phyloP scores from a whole-genome alignment of 2,329 filamentous ascomycete genomes.

The Colletotrichum viniferum region DNA sequence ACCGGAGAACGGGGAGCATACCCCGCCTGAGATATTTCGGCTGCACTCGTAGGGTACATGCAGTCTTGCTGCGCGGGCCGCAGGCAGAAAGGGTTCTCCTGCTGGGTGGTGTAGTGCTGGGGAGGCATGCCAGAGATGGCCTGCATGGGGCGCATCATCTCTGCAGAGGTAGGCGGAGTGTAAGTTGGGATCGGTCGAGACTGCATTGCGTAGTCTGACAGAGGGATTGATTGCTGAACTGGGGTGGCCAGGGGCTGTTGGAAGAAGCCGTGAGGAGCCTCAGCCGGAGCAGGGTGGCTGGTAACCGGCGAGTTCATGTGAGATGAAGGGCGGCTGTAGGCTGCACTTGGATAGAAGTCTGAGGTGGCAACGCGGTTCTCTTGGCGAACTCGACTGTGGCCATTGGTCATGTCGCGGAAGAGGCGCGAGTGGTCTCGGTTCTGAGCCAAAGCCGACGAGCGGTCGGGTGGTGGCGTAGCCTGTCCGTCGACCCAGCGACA shows the following conservation, averaged over 20 bases:
- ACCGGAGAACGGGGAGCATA: conserved; percentile 16
- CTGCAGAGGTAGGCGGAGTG: conserved; percentile 5
- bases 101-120: conserved; percentile 15
- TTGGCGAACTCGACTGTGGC: not conserved
- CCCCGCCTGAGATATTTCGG: conserved; percentile 6
- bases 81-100: conserved; percentile 9
- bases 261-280: conserved; percentile 2
- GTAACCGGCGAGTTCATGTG: conserved; percentile 10
- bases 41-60: not conserved
- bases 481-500: conserved; percentile 19
- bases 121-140: not conserved
- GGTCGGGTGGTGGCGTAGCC: conserved; percentile 12
- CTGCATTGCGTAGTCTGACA: conserved; percentile 12
- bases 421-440: conserved; percentile 17
- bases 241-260: conserved; percentile 5
- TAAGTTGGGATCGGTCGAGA: conserved; percentile 9
- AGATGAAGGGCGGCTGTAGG: conserved; percentile 12
- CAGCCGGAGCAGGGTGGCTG: not conserved
- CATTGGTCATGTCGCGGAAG: conserved; percentile 7
- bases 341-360: conserved; percentile 8
- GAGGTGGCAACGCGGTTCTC: not conserved
- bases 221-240: not conserved
- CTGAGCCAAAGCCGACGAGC: conserved; percentile 4
- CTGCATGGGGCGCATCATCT: conserved; percentile 19
- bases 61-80: not conserved